Base-by-base conservation (phyloP, 305 asterid genomes). In the Fraxinus angustifolia region DNA sequence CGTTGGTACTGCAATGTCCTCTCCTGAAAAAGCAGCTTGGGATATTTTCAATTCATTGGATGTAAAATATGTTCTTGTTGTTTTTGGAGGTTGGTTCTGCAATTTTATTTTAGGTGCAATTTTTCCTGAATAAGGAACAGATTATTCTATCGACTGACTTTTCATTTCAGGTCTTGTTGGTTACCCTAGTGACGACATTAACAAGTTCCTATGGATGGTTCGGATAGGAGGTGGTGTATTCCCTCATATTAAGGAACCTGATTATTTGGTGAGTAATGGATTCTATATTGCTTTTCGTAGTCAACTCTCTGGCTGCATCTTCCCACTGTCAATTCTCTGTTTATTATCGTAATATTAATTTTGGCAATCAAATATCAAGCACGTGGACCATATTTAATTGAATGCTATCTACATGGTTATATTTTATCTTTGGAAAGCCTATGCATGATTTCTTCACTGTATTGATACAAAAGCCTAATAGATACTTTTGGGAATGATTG, bases 1-100 rank as follows among this genome's bases (percentile, higher is more conserved):
- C 33, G 99, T 96, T 86, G 99, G 99, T 71, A 96, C 99, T 78
- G 98, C 99, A 82, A 96, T 96, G 98, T 96, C 99, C 75, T 96
- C 99, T 79, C 98, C 99, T 10, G 99, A 96, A 84, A 96, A 90
- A 88, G 94, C 98, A 2, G 99, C 98, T 68, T 94, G 99, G 99
- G 99, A 96, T 6, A 96, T 96, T 82, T 94, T 93, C 84, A 88
- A 88, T 85, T 96, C 98, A 30, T 87, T 96, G 94, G 99, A 96
- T 88, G 99, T 96, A 62, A 96, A 96, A 90, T 96, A 96, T 86
- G 98, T 94, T 87, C 94, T 96, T 80, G 98, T 96, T 78, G 98
- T 96, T 84, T 94, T 96, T 87, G 99, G 99, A 92, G 99, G 99
- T 96, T 87, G 82, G 92, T 85, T 81, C 70, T 82, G 75, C 14